Evolutionary conservation across 139 green algal genomes (phyloP).

Genomic region (Chlamydomonas sphaeroides): DNA sequence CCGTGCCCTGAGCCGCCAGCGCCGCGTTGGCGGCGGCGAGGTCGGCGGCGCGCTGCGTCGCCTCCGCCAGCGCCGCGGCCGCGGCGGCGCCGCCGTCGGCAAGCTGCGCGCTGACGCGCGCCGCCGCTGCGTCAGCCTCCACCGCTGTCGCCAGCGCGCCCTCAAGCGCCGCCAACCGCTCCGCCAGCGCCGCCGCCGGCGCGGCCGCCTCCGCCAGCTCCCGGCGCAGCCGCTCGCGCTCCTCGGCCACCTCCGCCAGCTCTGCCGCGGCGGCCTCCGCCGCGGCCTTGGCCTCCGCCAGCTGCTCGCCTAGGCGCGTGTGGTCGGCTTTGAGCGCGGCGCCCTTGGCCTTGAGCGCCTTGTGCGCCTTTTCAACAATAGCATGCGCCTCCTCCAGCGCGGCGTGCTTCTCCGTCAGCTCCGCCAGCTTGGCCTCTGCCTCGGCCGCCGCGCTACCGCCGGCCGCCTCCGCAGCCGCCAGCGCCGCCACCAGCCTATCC

Average conservation of each 20-base stretch:
- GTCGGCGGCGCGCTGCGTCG: neutral
- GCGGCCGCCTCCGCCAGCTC: neutral
- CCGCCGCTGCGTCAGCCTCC: neutral
- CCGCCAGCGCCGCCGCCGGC: too few relatives aligned
- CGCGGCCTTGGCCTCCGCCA: neutral
- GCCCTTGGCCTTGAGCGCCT: constrained; percentile 15
- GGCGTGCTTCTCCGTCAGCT: constrained; percentile 20
- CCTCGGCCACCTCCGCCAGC: neutral
- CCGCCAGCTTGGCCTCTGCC: neutral
- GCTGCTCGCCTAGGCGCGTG: neutral
- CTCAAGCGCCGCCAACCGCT: neutral
- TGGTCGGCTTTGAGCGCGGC: constrained; percentile 19
- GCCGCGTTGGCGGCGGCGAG: neutral
- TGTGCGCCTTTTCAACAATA: constrained; percentile 8
- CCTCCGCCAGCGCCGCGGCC: neutral
- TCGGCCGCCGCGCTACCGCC: neutral
- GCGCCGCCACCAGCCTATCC: too few relatives aligned
- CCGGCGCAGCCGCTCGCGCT: neutral
- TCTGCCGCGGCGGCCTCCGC: neutral
- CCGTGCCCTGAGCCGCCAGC: neutral
- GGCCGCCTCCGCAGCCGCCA: neutral
- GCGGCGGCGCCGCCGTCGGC: neutral
- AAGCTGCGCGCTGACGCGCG: too few relatives aligned
- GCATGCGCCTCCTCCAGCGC: constrained; percentile 22
- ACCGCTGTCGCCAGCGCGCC: neutral